A percentile compares a stretch with the other conserved stretches of the same genome.
phyloP scores from a whole-genome alignment of 1,284 basidiomycete genomes.

The Ceratobasidium sp. region DNA sequence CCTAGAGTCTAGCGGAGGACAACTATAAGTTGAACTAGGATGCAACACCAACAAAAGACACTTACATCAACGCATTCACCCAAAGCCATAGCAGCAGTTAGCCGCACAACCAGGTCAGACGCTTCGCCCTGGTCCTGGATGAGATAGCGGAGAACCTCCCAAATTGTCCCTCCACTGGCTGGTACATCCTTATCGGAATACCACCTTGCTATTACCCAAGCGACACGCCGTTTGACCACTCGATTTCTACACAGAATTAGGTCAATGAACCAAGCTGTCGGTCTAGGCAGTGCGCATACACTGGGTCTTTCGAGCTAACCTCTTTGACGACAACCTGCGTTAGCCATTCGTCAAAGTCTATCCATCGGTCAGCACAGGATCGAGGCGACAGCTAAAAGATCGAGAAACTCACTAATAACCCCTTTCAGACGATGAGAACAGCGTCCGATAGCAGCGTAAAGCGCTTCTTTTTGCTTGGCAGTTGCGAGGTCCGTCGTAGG shows the following conservation, averaged over 20 bases:
- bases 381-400: no score
- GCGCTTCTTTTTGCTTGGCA: slow-evolving; percentile 84
- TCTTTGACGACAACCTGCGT: slow-evolving; percentile 70
- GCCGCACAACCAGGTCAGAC: slow-evolving; percentile 83
- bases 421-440: slow-evolving; percentile 78
- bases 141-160: slow-evolving; percentile 84
- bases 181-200: slow-evolving; percentile 72
- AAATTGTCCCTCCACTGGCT: slow-evolving; percentile 74
- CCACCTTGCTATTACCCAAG: slow-evolving; percentile 91
- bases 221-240: slow-evolving; percentile 89
- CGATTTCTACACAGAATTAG: slow-evolving; percentile 71
- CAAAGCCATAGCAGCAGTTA: slow-evolving; percentile 82
- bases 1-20: slow-evolving; percentile 64
- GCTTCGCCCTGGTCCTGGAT: slow-evolving; percentile 75
- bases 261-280: neutral
- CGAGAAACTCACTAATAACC: slow-evolving; percentile 58
- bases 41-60: slow-evolving; percentile 40
- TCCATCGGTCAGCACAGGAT: neutral
- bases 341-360: slow-evolving; percentile 76
- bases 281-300: slow-evolving; percentile 59
- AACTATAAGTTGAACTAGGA: neutral
- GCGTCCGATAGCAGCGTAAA: slow-evolving; percentile 90
- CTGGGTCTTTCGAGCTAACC: slow-evolving; percentile 68
- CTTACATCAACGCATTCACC: slow-evolving; percentile 86
- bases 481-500: slow-evolving; percentile 68